Conservation (phyloP, 140 eudicot genomes). For the Stevia rebaudiana region DNA sequence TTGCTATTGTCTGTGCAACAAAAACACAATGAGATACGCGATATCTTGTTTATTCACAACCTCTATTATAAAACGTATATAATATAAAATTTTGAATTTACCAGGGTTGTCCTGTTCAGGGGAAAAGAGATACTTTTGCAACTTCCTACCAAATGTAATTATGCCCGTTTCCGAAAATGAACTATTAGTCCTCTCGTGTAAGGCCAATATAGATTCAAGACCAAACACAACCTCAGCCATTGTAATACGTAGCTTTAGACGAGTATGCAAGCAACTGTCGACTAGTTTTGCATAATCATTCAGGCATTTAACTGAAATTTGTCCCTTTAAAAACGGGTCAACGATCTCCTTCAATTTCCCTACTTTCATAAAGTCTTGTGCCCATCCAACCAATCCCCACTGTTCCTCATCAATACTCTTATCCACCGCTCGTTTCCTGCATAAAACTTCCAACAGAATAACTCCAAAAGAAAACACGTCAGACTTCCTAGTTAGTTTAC, state of each 20-base stretch:
- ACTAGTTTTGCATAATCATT: slow-evolving; percentile 19
- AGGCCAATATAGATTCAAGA: slow-evolving; percentile 24
- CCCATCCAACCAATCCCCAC: slow-evolving; percentile 18
- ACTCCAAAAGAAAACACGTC: slow-evolving; percentile 36
- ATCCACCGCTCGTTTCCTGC: slow-evolving; percentile 18
- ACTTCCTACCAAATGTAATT: slow-evolving; percentile 5
- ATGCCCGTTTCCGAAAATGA: background rate
- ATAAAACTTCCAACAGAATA: slow-evolving; percentile 24
- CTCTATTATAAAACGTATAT: background rate
- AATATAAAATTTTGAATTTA: slow-evolving; percentile 1
- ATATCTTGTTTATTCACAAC: too few relatives aligned
- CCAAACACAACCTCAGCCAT: slow-evolving; percentile 28
- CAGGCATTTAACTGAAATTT: slow-evolving; percentile 18
- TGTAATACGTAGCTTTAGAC: slow-evolving; percentile 13
- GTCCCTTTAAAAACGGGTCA: slow-evolving; percentile 17
- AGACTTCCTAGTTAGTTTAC: slow-evolving; percentile 15
- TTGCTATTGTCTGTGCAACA: background rate
- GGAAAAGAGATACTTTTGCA: slow-evolving; percentile 12
- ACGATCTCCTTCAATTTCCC: slow-evolving; percentile 18
- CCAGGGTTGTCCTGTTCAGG: background rate
- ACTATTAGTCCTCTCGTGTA: slow-evolving; percentile 12
- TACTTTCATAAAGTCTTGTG: slow-evolving; percentile 16
- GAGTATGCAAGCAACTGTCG: slow-evolving; percentile 14
- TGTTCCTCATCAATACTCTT: slow-evolving; percentile 14
- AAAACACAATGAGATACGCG: background rate